phyloP scores from a whole-genome alignment of 352 stramenopile species.

The Pythium pectinolyticum region DNA sequence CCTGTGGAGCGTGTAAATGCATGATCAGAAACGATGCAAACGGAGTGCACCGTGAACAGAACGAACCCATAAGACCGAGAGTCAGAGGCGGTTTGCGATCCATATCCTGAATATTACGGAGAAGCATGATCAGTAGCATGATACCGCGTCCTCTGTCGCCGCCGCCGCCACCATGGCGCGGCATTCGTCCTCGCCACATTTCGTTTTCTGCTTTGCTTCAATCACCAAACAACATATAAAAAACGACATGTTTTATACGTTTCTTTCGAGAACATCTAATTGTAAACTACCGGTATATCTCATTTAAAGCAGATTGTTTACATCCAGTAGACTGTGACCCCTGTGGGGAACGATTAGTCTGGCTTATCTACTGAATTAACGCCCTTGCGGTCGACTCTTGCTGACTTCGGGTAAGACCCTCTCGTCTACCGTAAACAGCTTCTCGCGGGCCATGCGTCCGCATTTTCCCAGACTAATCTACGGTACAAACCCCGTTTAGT shows the following conservation, averaged over 20 bases:
- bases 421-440: constrained; percentile 21
- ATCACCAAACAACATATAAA: constrained; percentile 15
- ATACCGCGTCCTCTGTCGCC: constrained; percentile 13
- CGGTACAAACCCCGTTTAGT: constrained; percentile 27
- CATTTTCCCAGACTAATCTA: constrained; percentile 27
- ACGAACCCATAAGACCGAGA: constrained; percentile 31
- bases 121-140: constrained; percentile 31
- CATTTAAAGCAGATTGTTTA: constrained; percentile 6
- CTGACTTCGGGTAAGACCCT: constrained; percentile 5
- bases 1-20: neutral
- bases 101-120: constrained; percentile 51
- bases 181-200: constrained; percentile 19
- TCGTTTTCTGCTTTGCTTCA: constrained; percentile 1
- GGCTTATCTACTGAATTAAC: constrained; percentile 19
- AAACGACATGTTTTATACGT: constrained; percentile 1
- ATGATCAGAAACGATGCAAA: too few relatives aligned
- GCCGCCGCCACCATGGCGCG: constrained; percentile 7
- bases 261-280: neutral
- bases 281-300: constrained; percentile 5
- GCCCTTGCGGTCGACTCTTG: neutral
- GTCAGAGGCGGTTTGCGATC: constrained; percentile 56
- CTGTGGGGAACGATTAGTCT: constrained; percentile 14
- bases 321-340: constrained; percentile 19
- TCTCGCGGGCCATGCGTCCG: constrained; percentile 20
- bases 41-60: too few relatives aligned